A percentile compares a stretch with the other conserved stretches of the same genome.
Evolutionary conservation across 2,329 filamentous ascomycete species (phyloP).

Genomic region (Cladosporium sp.): DNA sequence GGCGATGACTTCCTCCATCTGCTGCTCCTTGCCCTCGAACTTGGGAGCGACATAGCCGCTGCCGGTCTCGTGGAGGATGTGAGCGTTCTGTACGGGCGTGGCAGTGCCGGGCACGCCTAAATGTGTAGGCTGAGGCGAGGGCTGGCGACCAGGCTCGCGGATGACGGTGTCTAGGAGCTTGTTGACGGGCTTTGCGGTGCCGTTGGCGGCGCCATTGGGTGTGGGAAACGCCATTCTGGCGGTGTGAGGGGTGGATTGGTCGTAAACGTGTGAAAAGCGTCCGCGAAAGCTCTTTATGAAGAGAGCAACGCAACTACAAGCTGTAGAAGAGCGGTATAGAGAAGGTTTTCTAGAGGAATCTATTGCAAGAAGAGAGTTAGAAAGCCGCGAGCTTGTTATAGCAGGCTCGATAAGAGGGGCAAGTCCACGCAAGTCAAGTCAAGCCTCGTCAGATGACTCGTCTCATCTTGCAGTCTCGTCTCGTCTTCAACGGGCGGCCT

Average conservation of each 20-base stretch:
- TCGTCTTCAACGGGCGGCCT: neutral
- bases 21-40: conserved; percentile 86
- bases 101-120: conserved; percentile 63
- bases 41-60: conserved; percentile 92
- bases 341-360: neutral
- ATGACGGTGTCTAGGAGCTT: conserved; percentile 56
- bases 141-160: conserved; percentile 57
- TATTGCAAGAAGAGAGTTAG: neutral
- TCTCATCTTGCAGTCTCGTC: neutral
- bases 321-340: neutral
- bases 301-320: neutral
- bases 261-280: neutral
- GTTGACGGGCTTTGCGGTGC: conserved; percentile 33
- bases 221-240: conserved; percentile 11
- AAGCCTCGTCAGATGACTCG: no score
- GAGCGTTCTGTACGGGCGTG: conserved; percentile 47
- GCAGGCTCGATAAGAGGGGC: neutral
- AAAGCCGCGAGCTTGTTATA: conserved; percentile 2
- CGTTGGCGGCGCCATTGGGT: conserved; percentile 8
- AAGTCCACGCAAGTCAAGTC: neutral
- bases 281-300: neutral
- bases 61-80: conserved; percentile 76
- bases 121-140: conserved; percentile 85
- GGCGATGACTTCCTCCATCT: conserved; percentile 87
- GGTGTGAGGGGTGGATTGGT: neutral